Percentiles rank a stretch among this genome's conserved stretches.
phyloP scores from a whole-genome alignment of 768 basidiomycete species.

The Chiua virens region DNA sequence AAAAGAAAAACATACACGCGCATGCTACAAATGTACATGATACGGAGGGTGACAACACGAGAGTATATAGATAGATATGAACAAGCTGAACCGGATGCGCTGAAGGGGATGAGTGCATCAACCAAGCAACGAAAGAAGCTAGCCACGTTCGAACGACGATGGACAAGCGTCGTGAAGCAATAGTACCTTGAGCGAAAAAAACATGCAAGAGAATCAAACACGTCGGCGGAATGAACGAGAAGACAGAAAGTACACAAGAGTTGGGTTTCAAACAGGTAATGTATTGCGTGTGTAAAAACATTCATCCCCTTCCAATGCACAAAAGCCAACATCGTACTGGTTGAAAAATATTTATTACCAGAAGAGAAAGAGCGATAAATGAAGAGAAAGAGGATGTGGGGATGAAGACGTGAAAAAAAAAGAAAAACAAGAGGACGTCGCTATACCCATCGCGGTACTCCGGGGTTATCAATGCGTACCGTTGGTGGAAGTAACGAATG shows the following conservation, averaged over 20 bases:
- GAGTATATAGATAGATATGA: neutral
- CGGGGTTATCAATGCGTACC: constrained; percentile 30
- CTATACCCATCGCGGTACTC: constrained; percentile 4
- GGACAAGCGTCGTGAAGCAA: neutral
- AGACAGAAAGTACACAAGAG: constrained; percentile 8
- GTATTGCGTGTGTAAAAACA: constrained; percentile 22
- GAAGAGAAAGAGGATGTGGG: constrained; percentile 1
- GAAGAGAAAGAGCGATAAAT: constrained; percentile 24
- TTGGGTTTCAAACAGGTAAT: constrained; percentile 18
- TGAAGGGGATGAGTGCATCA: neutral
- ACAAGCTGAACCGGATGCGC: neutral
- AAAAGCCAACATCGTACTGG: constrained; percentile 28
- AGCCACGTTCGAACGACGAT: no score
- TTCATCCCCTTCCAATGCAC: constrained; percentile 20
- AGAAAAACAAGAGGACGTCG: constrained; percentile 2
- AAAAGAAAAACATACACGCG: constrained; percentile 34
- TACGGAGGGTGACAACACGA: constrained; percentile 1
- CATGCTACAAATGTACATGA: constrained; percentile 37
- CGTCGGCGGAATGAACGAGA: neutral
- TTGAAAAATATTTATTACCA: constrained; percentile 25
- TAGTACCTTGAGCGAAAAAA: neutral
- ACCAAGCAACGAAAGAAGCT: neutral
- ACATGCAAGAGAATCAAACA: neutral
- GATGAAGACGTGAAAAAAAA: constrained; percentile 8
- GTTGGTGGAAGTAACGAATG: constrained; percentile 40